phyloP scores from a whole-genome alignment of 257 asterid species.

The Apocynum venetum region DNA sequence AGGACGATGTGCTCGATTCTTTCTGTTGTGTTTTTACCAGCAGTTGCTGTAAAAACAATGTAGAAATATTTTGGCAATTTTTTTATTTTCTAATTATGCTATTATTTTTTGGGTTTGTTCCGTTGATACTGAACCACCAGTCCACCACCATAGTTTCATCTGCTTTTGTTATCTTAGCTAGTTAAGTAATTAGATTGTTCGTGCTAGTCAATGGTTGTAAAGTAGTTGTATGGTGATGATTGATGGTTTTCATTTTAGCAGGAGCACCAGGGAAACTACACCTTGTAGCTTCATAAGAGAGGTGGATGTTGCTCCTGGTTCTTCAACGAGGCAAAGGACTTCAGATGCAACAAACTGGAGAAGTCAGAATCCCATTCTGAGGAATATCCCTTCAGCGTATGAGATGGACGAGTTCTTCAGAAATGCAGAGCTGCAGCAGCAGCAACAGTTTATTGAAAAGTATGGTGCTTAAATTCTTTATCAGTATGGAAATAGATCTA shows the following conservation, averaged over 20 bases:
- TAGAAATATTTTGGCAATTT: too few species aligned
- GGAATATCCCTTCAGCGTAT: constrained; percentile 36
- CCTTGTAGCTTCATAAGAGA: constrained; percentile 51
- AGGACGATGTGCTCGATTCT: background rate
- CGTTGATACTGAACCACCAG: background rate
- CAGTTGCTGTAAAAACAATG: too few species aligned
- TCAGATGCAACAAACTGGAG: constrained; percentile 25
- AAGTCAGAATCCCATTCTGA: constrained; percentile 28
- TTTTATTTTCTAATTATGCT: background rate
- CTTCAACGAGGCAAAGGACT: constrained; percentile 42
- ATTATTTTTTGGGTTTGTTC: background rate
- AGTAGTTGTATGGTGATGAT: background rate
- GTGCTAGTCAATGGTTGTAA: background rate
- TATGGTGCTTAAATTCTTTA: constrained; percentile 18
- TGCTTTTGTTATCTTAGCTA: background rate
- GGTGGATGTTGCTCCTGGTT: constrained; percentile 38
- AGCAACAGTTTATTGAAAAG: constrained; percentile 56
- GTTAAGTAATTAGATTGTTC: background rate
- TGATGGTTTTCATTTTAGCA: constrained; percentile 16
- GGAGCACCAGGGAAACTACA: constrained; percentile 64
- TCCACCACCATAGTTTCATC: background rate
- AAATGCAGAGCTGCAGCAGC: constrained; percentile 50
- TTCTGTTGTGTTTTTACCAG: too few species aligned
- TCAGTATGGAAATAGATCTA: background rate
- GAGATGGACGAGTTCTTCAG: constrained; percentile 68